phyloP scores from a whole-genome alignment of 768 basidiomycete species.

The Rhizopogon vesiculosus region DNA sequence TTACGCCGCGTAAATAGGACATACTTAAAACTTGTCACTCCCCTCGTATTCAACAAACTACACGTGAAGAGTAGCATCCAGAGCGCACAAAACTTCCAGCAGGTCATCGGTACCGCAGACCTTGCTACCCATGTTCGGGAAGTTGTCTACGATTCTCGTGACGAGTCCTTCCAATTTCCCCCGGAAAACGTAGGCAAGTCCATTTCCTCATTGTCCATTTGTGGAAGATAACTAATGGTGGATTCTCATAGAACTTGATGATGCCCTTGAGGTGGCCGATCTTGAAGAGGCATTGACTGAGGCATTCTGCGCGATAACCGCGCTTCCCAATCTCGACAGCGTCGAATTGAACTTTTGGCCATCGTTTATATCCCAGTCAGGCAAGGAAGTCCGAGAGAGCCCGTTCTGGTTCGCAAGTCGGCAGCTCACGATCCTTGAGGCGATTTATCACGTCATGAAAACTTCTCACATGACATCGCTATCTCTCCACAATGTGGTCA shows the following conservation, averaged over 20 bases:
- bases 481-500: slow-evolving; percentile 17
- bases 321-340: slow-evolving; percentile 15
- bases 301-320: slow-evolving; percentile 15
- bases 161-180: slow-evolving; percentile 20
- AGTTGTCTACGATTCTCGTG: slow-evolving; percentile 25
- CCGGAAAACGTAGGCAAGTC: slow-evolving; percentile 9
- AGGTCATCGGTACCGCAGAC: slow-evolving; percentile 16
- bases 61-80: slow-evolving; percentile 19
- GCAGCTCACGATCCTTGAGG: slow-evolving; percentile 19
- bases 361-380: slow-evolving; percentile 20
- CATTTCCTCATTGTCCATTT: not conserved
- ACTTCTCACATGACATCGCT: slow-evolving; percentile 17
- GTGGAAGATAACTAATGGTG: not conserved
- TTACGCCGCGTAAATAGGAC: slow-evolving; percentile 22
- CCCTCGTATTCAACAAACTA: slow-evolving; percentile 17
- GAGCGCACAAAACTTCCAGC: slow-evolving; percentile 20
- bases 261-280: slow-evolving; percentile 26
- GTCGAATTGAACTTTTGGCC: slow-evolving; percentile 27
- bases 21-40: slow-evolving; percentile 21
- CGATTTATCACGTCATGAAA: slow-evolving; percentile 18
- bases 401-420: slow-evolving; percentile 29
- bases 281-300: slow-evolving; percentile 26
- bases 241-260: slow-evolving; percentile 11
- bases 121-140: slow-evolving; percentile 21
- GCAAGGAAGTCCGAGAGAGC: slow-evolving; percentile 18